Evolutionary conservation across 2,329 filamentous ascomycete species (phyloP), one percentile per base, ranked within the genome.

Genomic region (Didymella pomorum): DNA sequence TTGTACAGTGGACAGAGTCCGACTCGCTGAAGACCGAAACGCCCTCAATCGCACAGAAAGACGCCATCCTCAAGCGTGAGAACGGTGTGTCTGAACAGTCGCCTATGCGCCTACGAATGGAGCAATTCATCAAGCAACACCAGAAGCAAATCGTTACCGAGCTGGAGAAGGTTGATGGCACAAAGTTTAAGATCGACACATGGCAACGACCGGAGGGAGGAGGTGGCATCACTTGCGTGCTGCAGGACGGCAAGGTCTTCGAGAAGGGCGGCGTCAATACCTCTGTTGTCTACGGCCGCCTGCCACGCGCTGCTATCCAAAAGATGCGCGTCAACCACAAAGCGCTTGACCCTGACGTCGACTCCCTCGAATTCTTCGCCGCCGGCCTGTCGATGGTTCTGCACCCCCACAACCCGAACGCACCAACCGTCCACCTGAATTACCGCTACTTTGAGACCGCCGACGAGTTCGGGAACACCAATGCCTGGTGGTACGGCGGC

Each of bases 381-480:
- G 91, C 94, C 1, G 95, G 95, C 5, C 82, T 99, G 52, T 97
- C 93, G 73, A 85, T 99, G 77, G 94, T 99, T 25, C 82, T 98
- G 51, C 95, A 99, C 77, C 95, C 95, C 2, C 85, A 87, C 70
- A 99, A 99, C 79, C 95, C 95, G 46, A 96, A 97, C 89, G 94
- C 94, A 8, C 95, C 95, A 0, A 99, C 95, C 0, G 95, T 99
- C 18, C 95, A 99, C 78, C 84, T 99, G 68, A 99, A 99, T 82
- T 98, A 98, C 83, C 88, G 95, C 56, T 99, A 99, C 80, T 99
- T 99, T 74, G 95, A 99, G 82, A 99, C 95, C 1, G 90, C 91
- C 60, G 90, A 94, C 70, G 86, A 90, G 9, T 89, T 94, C 69
- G 92, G 91, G 42, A 90, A 84, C 65, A 89, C 84, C 51, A 92